phyloP scores from a whole-genome alignment of 169 alveolate genomes.

The Plasmodium inui region DNA sequence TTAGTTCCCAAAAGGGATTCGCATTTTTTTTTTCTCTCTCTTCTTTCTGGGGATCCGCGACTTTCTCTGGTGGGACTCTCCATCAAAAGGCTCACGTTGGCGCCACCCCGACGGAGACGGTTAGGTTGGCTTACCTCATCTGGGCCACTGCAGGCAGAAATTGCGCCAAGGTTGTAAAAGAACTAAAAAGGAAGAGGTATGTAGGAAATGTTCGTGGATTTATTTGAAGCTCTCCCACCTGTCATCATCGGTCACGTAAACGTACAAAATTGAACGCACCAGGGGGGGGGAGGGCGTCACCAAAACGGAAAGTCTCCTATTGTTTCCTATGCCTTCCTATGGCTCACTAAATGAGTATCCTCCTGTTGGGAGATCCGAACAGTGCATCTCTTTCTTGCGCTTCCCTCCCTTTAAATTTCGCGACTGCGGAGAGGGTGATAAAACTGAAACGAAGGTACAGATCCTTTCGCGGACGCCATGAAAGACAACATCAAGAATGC shows the following conservation, averaged over 20 bases:
- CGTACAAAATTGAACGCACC: not conserved
- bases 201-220: not conserved
- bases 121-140: not conserved
- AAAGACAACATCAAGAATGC: constrained; percentile 7
- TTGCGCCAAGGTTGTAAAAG: not conserved
- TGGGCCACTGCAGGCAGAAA: not conserved
- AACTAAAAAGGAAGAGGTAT: not conserved
- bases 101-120: not conserved
- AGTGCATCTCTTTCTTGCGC: not conserved
- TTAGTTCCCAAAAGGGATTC: not conserved
- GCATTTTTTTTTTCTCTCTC: not conserved
- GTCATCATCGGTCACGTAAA: not conserved
- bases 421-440: not conserved
- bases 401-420: not conserved
- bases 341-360: not conserved
- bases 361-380: not conserved
- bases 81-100: not conserved
- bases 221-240: not conserved
- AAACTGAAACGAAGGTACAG: not conserved
- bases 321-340: not conserved
- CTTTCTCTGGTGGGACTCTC: not conserved
- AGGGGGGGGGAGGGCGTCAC: not conserved
- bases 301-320: not conserved
- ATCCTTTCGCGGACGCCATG: constrained; percentile 10
- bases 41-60: not conserved